Evolutionary conservation across 176 grass and related monocot species (phyloP), one percentile per base, ranked within the genome.

Genomic region (Alopecurus myosuroides): DNA sequence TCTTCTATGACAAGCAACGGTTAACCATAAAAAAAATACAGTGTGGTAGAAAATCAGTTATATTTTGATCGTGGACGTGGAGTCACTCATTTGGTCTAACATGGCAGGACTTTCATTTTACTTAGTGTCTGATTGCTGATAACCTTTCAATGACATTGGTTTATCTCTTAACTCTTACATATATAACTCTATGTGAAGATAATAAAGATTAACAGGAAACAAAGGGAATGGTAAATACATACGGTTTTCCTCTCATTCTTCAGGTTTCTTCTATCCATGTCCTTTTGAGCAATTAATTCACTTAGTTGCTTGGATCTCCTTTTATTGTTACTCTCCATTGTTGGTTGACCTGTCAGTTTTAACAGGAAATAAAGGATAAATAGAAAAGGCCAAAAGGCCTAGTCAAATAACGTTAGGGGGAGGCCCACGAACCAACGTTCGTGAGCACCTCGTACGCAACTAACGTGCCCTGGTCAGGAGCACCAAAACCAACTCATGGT

Each of bases 71-170:
- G 5, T 34, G 22, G n/a, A n/a, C n/a, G n/a, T n/a, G n/a, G 0
- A 75, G 58, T 28, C 30, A 78, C 44, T 85, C 64, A 26, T 46
- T 52, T 79, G 26, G 9, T 82, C 9, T 73, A 73, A 20, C 62
- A 58, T 84, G 71, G 33, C 69, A 96, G 91, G 89, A 29, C 88
- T 98, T 86, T 92, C 89, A 37, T 98, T 95, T 86, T 95, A 95
- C 85, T 40, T 5, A 10, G 0, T 88, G n/a, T n/a, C n/a, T n/a
- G n/a, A n/a, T 86, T 77, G 20, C 13, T 15, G 35, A 18, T 35
- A 79, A 11, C 50, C 17, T 72, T 69, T 19, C 52, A 33, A 33
- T 26, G 18, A 42, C 15, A 85, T 71, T 19, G 4, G 22, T 64
- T 62, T 40, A 55, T 58, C 60, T 77, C 50, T 30, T 83, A 11